These are phyloP conservation scores for Populus simonii DNA, from an alignment of 345 rosid genomes.

Conservation along the genomic window DNA sequence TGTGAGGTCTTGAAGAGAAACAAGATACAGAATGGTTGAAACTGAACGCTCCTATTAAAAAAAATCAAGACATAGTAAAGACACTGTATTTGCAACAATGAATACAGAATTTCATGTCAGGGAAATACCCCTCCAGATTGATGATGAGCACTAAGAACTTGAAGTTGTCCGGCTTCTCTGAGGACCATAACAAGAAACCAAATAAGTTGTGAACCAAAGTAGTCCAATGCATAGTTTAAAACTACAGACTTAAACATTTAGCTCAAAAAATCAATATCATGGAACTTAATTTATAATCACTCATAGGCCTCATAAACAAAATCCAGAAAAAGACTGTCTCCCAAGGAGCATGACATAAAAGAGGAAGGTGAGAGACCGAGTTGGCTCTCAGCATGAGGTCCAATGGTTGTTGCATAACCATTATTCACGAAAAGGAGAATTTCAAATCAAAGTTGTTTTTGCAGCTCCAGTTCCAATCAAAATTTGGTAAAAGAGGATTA, in stretches of 20 bases:
- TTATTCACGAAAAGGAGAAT: no score
- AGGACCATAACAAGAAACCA: constrained; percentile 12
- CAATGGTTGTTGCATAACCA: no score
- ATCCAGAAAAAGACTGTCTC: background rate
- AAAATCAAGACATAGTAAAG: background rate
- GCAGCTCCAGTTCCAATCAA: background rate
- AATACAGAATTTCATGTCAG: background rate
- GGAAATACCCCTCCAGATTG: constrained; percentile 88
- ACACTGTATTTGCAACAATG: constrained; percentile 7
- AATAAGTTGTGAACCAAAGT: constrained; percentile 2
- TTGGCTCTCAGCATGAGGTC: no score
- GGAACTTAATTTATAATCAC: background rate
- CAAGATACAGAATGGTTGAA: constrained; percentile 91
- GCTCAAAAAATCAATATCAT: background rate
- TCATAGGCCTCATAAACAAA: background rate
- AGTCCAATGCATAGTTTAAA: background rate
- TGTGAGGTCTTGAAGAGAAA: constrained; percentile 94
- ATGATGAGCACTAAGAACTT: constrained; percentile 92
- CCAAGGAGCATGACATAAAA: background rate
- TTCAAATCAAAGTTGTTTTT: no score
- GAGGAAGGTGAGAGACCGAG: background rate
- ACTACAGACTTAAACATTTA: background rate
- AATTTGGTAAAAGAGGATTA: background rate
- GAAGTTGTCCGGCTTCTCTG: constrained; percentile 82
- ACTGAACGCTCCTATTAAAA: constrained; percentile 71